Conservation (phyloP, 140 eudicot genomes). For the Flaveria floridana region DNA sequence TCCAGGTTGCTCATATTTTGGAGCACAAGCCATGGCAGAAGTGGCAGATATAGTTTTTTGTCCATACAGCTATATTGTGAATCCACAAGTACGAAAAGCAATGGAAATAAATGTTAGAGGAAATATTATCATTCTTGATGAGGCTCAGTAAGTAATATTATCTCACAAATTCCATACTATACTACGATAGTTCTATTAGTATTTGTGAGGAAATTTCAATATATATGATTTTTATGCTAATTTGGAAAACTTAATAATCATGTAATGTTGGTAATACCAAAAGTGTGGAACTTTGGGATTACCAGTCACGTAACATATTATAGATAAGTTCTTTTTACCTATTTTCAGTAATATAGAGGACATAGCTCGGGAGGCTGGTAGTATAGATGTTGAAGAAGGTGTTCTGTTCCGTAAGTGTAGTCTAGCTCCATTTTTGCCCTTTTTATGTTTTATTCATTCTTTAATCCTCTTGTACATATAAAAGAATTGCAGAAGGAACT, state of each 20-base stretch:
- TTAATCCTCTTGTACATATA: constrained; percentile 30
- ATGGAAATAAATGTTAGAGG: constrained; percentile 81
- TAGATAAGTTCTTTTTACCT: constrained; percentile 9
- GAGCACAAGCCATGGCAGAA: constrained; percentile 77
- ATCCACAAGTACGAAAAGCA: constrained; percentile 74
- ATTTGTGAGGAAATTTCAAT: constrained; percentile 1
- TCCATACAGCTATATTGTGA: constrained; percentile 81
- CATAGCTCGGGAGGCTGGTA: constrained; percentile 82
- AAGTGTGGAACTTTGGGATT: constrained; percentile 13
- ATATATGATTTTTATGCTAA: constrained; percentile 11
- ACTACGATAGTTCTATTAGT: neutral
- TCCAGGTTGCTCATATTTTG: constrained; percentile 91
- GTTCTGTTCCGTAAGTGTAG: constrained; percentile 62
- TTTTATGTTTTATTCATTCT: constrained; percentile 9
- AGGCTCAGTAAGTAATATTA: constrained; percentile 82
- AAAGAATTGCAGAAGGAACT: constrained; percentile 73
- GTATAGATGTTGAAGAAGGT: constrained; percentile 74
- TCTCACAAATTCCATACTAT: constrained; percentile 19
- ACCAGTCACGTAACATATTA: neutral
- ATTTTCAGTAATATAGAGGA: constrained; percentile 88
- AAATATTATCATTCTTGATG: constrained; percentile 87
- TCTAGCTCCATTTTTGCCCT: neutral
- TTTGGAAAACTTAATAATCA: neutral
- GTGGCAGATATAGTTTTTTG: constrained; percentile 87
- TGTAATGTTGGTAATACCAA: constrained; percentile 8